phyloP scores from a whole-genome alignment of 768 basidiomycete species.

The Xerocomus potaroensis region DNA sequence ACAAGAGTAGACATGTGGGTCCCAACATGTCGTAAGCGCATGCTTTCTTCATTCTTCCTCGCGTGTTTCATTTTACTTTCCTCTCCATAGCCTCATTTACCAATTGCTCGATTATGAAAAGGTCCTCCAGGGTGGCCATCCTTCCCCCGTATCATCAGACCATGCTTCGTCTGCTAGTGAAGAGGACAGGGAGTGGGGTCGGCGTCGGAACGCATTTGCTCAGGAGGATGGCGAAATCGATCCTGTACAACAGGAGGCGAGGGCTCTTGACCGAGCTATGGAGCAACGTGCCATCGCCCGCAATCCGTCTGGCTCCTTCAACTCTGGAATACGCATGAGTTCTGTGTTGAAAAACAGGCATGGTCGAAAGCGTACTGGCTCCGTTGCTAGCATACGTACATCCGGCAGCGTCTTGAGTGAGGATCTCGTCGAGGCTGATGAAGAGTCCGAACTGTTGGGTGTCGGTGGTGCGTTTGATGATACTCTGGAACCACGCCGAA shows the following conservation, averaged over 20 bases:
- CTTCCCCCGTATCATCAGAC: slow-evolving; percentile 52
- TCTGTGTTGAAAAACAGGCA: slow-evolving; percentile 62
- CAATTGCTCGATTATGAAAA: slow-evolving; percentile 91
- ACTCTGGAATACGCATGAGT: slow-evolving; percentile 65
- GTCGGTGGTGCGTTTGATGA: slow-evolving; percentile 60
- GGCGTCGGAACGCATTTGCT: slow-evolving; percentile 51
- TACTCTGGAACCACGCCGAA: slow-evolving; percentile 31
- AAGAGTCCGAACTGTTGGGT: slow-evolving; percentile 68
- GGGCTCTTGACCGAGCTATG: slow-evolving; percentile 82
- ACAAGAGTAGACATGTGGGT: slow-evolving; percentile 82
- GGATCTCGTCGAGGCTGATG: slow-evolving; percentile 77
- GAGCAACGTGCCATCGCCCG: slow-evolving; percentile 76
- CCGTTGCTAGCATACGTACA: slow-evolving; percentile 68
- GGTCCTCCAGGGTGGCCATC: slow-evolving; percentile 47
- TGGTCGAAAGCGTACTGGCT: slow-evolving; percentile 68
- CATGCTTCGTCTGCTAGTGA: slow-evolving; percentile 49
- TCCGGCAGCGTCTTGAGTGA: slow-evolving; percentile 70
- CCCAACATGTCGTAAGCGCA: slow-evolving; percentile 90
- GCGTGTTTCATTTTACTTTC: slow-evolving; percentile 18
- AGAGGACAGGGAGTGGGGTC: slow-evolving; percentile 80
- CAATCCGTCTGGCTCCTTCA: slow-evolving; percentile 63
- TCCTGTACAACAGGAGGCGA: slow-evolving; percentile 71
- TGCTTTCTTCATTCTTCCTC: slow-evolving; percentile 21
- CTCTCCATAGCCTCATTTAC: slow-evolving; percentile 72
- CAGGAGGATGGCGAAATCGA: slow-evolving; percentile 47